Conservation (phyloP, 108 stramenopile species). For the Cylindrotheca closterium region DNA sequence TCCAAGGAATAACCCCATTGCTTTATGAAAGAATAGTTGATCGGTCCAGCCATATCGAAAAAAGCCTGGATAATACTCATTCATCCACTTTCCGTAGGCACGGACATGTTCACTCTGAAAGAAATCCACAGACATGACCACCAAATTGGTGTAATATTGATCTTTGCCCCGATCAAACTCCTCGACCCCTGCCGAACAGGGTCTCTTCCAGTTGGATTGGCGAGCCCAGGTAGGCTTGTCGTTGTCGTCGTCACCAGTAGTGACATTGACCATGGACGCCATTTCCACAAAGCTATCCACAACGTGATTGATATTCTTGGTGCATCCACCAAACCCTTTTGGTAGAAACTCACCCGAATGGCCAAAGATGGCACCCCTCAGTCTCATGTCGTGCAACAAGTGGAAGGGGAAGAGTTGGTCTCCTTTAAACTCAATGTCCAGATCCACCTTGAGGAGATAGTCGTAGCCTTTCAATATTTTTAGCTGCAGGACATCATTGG, state of each 20-base stretch:
- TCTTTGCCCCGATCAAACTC: slow-evolving; percentile 6
- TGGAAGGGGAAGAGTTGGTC: background rate
- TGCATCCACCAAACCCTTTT: background rate
- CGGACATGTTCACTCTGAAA: background rate
- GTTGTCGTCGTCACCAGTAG: background rate
- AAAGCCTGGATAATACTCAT: slow-evolving; percentile 10
- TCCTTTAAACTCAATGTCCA: slow-evolving; percentile 10
- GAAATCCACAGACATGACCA: background rate
- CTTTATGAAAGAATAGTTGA: slow-evolving; percentile 19
- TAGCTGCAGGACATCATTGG: slow-evolving; percentile 11
- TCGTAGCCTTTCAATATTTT: slow-evolving; percentile 15
- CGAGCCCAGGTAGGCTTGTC: background rate
- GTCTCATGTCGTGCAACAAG: slow-evolving; percentile 13
- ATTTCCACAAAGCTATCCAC: slow-evolving; percentile 3
- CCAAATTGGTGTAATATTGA: slow-evolving; percentile 19
- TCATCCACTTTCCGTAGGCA: background rate
- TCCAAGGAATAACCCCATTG: slow-evolving; percentile 14
- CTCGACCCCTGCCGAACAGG: background rate
- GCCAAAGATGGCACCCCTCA: slow-evolving; percentile 6
- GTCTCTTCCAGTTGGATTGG: background rate
- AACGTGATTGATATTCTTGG: background rate
- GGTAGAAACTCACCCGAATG: slow-evolving; percentile 15
- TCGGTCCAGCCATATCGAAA: slow-evolving; percentile 16
- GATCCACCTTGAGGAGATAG: slow-evolving; percentile 19
- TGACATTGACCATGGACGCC: background rate